Base-by-base conservation (phyloP, 2,329 filamentous ascomycete genomes). In the Verticillium dahliae region DNA sequence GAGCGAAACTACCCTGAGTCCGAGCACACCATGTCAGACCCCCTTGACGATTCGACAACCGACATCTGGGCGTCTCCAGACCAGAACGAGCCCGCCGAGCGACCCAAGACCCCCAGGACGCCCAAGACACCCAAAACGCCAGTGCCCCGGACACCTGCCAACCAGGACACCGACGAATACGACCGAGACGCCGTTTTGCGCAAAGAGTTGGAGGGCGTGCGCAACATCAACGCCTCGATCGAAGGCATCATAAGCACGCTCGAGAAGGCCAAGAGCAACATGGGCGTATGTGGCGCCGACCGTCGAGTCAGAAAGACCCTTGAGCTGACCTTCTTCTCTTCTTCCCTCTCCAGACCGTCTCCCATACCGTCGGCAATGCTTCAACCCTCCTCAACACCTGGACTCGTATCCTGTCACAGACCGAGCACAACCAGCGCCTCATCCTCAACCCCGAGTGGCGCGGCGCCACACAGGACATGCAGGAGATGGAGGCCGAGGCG, bases 391-490 rank as follows among this genome's bases (percentile, higher is more conserved):
- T 99, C 37, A 92, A 96, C 69, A 96, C 93, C 15, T 99, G 94
- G 94, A 96, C 92, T 9, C 88, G 92, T 59, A 97, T 99, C 67
- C 85, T 99, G 13, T 95, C 92, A 6, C 95, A 99, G 75, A 97
- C 95, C 4, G 95, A 99, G 76, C 95, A 99, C 76, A 98, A 96
- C 72, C 93, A 98, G 74, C 88, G 95, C 31, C 80, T 99, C 58
- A 89, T 99, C 55, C 82, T 98, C 56, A 90, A 97, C 70, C 90
- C 92, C 1, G 81, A 86, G 62, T 99, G 94, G 92, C 89, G 94
- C 71, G 95, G 95, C 61, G 90, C 93, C 34, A 90, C 86, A 4
- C 87, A 93, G 70, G 95, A 99, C 75, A 76, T 97, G 45, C 82
- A 86, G n/a, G 92, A 96, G 63, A 85, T 92, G 61, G 94, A 98